Evolutionary conservation across 495 filamentous ascomycete species (phyloP), one percentile per base, ranked within the genome.

Genomic region (Neurospora africana): DNA sequence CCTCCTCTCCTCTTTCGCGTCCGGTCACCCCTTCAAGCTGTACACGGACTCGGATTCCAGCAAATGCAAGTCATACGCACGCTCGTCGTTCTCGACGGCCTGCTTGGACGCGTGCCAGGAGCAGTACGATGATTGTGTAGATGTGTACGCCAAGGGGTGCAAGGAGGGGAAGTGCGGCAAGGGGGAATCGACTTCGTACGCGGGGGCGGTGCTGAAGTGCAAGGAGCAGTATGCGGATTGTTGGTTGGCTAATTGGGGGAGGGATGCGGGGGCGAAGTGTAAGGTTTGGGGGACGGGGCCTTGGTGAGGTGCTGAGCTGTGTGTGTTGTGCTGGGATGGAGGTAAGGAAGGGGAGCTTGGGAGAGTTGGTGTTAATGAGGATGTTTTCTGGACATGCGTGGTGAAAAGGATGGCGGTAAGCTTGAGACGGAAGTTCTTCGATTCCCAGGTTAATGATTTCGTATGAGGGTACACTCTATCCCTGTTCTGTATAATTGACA

Each of bases 61-160:
- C 19, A 77, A 79, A 17, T 87, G 85, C 75, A 74, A 75, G 33
- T 76, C 76, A 21, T 87, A 84, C 73, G 38, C 69, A 8, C 78
- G 81, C 41, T 36, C 69, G 67, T 6, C 65, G 13, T 76, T 74
- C 68, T 36, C 70, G 40, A 71, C 76, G 68, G 85, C 80, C 47
- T 87, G 85, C 75, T 70, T 77, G 61, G 83, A 84, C 73, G 84
- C 85, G 41, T 87, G 85, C 77, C 79, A 84, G 75, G 78, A 77
- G 70, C 85, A 87, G 79, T 85, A 80, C 73, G 76, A 83, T 23
- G 79, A 81, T 61, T 87, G 84, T 73, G 73, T 81, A 40, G 72
- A 77, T 38, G 81, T 80, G 35, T 87, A 86, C 74, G 82, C 81
- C 67, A 67, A 83, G 74, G 78, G 82, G 0, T 86, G 85, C 80